Evolutionary conservation across 345 rosid genomes (phyloP).

Genomic region (Noccaea caerulescens): DNA sequence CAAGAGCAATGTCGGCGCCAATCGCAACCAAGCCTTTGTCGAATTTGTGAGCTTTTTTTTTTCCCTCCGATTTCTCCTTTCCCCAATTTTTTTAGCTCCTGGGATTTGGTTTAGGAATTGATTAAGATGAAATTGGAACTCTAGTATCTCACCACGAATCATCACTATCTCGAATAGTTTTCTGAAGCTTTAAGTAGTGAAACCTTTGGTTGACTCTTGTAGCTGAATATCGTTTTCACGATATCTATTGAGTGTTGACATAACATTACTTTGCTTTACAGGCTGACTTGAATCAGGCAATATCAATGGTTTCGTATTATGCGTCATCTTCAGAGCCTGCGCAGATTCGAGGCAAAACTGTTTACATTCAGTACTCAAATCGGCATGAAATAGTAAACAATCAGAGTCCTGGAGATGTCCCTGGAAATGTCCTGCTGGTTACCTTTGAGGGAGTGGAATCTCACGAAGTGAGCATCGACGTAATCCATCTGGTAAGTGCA

Average conservation of each 20-base stretch:
- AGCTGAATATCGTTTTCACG: background rate
- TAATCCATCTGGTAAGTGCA: slow-evolving; percentile 83
- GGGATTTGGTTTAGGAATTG: background rate
- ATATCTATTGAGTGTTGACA: slow-evolving; percentile 7
- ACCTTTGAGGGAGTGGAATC: slow-evolving; percentile 96
- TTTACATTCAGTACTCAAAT: slow-evolving; percentile 93
- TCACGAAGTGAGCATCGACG: slow-evolving; percentile 91
- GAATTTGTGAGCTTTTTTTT: slow-evolving; percentile 65
- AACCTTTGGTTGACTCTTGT: background rate
- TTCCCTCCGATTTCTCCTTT: background rate
- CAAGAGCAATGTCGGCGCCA: slow-evolving; percentile 92
- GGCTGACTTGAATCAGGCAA: slow-evolving; percentile 90
- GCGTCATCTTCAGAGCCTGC: slow-evolving; percentile 99
- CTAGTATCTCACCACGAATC: background rate
- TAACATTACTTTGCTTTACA: slow-evolving; percentile 39
- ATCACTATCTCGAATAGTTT: background rate
- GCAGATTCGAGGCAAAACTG: slow-evolving; percentile 91
- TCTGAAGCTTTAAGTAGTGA: slow-evolving; percentile 7
- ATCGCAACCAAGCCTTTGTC: slow-evolving; percentile 93
- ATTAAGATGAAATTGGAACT: background rate
- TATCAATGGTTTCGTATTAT: slow-evolving; percentile 94
- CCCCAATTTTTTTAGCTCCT: slow-evolving; percentile 1
- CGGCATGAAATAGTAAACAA: slow-evolving; percentile 95
- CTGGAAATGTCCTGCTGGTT: slow-evolving; percentile 91
- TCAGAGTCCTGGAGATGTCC: slow-evolving; percentile 95